Percentiles rank a stretch among this genome's conserved stretches.
These are phyloP conservation scores for Digitaria exilis DNA, from an alignment of 202 grass and related monocot species.

Conservation along the genomic window DNA sequence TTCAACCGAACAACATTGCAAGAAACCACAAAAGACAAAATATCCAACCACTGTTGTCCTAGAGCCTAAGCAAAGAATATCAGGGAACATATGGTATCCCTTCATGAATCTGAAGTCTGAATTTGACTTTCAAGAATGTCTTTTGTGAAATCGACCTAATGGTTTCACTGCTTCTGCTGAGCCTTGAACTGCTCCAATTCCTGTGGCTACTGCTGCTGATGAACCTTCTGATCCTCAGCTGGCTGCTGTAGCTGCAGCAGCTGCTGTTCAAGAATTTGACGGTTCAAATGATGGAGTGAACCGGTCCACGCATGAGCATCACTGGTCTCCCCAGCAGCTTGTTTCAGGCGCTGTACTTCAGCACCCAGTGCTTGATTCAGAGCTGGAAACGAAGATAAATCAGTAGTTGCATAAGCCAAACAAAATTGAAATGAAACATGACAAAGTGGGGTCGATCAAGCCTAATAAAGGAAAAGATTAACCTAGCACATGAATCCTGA, in stretches of 20 bases:
- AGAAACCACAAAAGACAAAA: neutral
- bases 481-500: neutral
- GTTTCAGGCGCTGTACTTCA: slow-evolving; percentile 72
- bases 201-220: slow-evolving; percentile 39
- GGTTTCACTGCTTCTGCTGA: slow-evolving; percentile 40
- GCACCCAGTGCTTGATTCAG: slow-evolving; percentile 65
- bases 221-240: slow-evolving; percentile 37
- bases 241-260: slow-evolving; percentile 53
- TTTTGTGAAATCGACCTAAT: slow-evolving; percentile 26
- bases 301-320: slow-evolving; percentile 36
- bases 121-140: slow-evolving; percentile 19
- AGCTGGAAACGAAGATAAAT: slow-evolving; percentile 50
- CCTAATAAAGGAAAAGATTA: neutral
- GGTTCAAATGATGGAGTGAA: slow-evolving; percentile 42
- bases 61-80: slow-evolving; percentile 21
- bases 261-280: slow-evolving; percentile 63
- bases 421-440: neutral
- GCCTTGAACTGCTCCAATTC: slow-evolving; percentile 27
- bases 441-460: neutral
- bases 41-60: slow-evolving; percentile 21
- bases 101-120: slow-evolving; percentile 22
- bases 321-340: slow-evolving; percentile 54
- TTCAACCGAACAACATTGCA: slow-evolving; percentile 32
- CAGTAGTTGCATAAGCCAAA: slow-evolving; percentile 23
- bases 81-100: slow-evolving; percentile 17